Evolutionary conservation across 148 eudicot genomes (phyloP), one percentile per base, ranked within the genome.

Genomic region (Polygonum aviculare): DNA sequence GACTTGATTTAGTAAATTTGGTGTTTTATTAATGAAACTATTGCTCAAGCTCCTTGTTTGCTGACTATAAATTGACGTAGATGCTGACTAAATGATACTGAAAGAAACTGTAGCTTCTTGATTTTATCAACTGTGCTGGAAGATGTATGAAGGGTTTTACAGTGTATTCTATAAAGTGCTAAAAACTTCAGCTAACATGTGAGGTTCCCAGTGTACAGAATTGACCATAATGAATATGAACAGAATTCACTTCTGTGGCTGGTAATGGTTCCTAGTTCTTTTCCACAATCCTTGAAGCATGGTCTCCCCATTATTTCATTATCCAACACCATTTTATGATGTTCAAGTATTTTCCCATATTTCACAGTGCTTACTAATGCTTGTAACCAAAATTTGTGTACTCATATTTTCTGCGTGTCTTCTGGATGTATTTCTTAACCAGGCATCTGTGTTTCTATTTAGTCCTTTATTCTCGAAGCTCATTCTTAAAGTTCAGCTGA

Each of bases 391-490:
- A 14, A 22, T 57, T 19, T 22, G 21, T 57, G 63, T 7, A 57
- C 1, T 57, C 63, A 18, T 57, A 33, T 31, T 12, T 63, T 6
- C 12, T 57, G 12, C 40, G 33, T 63, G 31, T 10, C 69, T 63
- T 63, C 69, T 63, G 12, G 40, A 63, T 40, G 12, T 63, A 12
- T 78, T 11, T 75, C 16, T 76, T 63, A 50, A n/a, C 57, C 75
- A 84, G 87, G 83, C 72, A 59, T 82, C 80, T 67, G 75, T 84
- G 76, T 77, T 84, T 41, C 63, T 84, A 44, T 18, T 84, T 45
- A 63, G 87, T 75, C 84, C 87, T 60, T 75, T 84, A 41, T 75
- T 81, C 71, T 78, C 82, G 51, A 84, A 75, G 77, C 59, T 84
- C 76, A 79, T 84, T 77, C 82, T 84, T 36, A 79, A 82, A 70